phyloP scores from a whole-genome alignment of 148 eudicot species.

The Vaccinium macrocarpon region DNA sequence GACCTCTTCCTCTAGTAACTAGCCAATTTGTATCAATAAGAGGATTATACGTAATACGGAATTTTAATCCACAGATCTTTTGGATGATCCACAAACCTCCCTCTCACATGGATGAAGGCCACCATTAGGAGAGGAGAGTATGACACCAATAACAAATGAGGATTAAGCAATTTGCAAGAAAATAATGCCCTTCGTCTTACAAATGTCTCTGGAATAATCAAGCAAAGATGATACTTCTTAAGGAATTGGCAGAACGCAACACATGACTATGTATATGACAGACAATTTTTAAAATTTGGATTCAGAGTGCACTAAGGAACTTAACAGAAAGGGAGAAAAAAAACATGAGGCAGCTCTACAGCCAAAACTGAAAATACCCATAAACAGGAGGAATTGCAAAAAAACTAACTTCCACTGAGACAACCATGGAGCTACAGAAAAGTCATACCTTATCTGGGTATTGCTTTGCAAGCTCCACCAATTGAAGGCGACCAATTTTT shows the following conservation, averaged over 20 bases:
- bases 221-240: background rate
- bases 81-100: too few relatives aligned
- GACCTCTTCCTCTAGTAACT: background rate
- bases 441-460: constrained; percentile 69
- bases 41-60: background rate
- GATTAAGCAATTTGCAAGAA: background rate
- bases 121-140: background rate
- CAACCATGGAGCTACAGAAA: constrained; percentile 3
- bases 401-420: background rate
- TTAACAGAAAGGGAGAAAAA: background rate
- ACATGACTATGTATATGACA: background rate
- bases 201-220: background rate
- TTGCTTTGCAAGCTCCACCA: constrained; percentile 77
- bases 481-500: constrained; percentile 72
- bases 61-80: background rate
- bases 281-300: background rate
- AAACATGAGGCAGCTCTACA: background rate
- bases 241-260: background rate
- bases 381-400: background rate
- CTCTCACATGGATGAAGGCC: background rate
- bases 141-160: background rate
- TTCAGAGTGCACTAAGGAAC: background rate
- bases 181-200: background rate
- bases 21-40: background rate
- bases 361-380: background rate